phyloP scores from a whole-genome alignment of 345 rosid species.

The Salix koriyanagi region DNA sequence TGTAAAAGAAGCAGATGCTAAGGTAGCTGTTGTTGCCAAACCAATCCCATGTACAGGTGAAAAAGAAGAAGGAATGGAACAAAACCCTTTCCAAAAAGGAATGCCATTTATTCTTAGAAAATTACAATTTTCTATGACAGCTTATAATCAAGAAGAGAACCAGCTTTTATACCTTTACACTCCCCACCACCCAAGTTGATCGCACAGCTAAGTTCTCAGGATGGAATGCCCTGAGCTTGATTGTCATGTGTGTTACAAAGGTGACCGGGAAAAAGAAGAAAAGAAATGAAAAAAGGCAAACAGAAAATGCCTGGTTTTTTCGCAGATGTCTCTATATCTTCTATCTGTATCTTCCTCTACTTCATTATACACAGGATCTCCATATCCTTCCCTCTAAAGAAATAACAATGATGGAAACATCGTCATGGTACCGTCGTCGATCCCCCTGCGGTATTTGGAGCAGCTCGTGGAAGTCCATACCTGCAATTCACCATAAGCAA shows the following conservation, averaged over 20 bases:
- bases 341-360: slow-evolving; percentile 13
- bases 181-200: slow-evolving; percentile 30
- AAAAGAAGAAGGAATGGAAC: slow-evolving; percentile 2
- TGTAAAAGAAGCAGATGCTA: slow-evolving; percentile 23
- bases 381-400: slow-evolving; percentile 34
- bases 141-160: slow-evolving; percentile 35
- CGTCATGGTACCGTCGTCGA: slow-evolving; percentile 35
- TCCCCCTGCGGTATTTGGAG: slow-evolving; percentile 35
- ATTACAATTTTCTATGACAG: slow-evolving; percentile 33
- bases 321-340: slow-evolving; percentile 23
- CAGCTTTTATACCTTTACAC: slow-evolving; percentile 43
- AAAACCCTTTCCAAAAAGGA: slow-evolving; percentile 18
- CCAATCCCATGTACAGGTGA: not conserved
- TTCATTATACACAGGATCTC: slow-evolving; percentile 70
- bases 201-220: slow-evolving; percentile 22
- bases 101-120: slow-evolving; percentile 33
- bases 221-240: slow-evolving; percentile 18
- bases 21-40: slow-evolving; percentile 1
- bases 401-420: slow-evolving; percentile 30
- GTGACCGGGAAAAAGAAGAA: slow-evolving; percentile 28
- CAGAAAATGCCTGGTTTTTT: slow-evolving; percentile 24
- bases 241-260: slow-evolving; percentile 32
- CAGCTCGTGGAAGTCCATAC: slow-evolving; percentile 43
- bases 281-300: slow-evolving; percentile 3
- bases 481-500: slow-evolving; percentile 35